Evolutionary conservation across 768 basidiomycete species (phyloP).

Genomic region (Vishniacozyma victoriae): DNA sequence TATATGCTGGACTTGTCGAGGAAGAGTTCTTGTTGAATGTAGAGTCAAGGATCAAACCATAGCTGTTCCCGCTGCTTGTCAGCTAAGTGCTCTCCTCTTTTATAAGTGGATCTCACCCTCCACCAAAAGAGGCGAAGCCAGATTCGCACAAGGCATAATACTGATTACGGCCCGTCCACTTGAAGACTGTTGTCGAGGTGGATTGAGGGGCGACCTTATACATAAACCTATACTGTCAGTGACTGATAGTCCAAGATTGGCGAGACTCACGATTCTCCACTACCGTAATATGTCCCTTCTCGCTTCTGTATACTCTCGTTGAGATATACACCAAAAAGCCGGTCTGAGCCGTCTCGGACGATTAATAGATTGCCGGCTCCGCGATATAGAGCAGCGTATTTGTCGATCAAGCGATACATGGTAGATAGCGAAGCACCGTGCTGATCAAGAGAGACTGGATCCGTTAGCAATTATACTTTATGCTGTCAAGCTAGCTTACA

Average conservation of each 20-base stretch:
- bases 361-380: slow-evolving; percentile 54
- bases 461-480: background rate
- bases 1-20: slow-evolving; percentile 76
- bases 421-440: slow-evolving; percentile 90
- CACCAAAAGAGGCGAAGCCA: slow-evolving; percentile 78
- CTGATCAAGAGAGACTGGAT: slow-evolving; percentile 69
- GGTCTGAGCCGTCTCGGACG: slow-evolving; percentile 60
- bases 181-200: slow-evolving; percentile 18
- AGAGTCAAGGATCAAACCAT: slow-evolving; percentile 81
- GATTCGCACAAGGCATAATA: slow-evolving; percentile 83
- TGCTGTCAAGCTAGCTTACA: slow-evolving; percentile 22
- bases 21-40: slow-evolving; percentile 76
- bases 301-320: slow-evolving; percentile 63
- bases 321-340: slow-evolving; percentile 75
- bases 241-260: background rate
- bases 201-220: slow-evolving; percentile 5
- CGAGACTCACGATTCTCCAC: slow-evolving; percentile 69
- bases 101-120: slow-evolving; percentile 60
- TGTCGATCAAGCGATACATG: slow-evolving; percentile 55
- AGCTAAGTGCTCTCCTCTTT: slow-evolving; percentile 1
- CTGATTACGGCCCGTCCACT: slow-evolving; percentile 73
- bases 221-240: slow-evolving; percentile 28
- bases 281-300: slow-evolving; percentile 71
- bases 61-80: slow-evolving; percentile 66
- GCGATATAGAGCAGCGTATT: slow-evolving; percentile 21